Conservation (phyloP, 2,329 filamentous ascomycete genomes). For the Cadophora malorum region DNA sequence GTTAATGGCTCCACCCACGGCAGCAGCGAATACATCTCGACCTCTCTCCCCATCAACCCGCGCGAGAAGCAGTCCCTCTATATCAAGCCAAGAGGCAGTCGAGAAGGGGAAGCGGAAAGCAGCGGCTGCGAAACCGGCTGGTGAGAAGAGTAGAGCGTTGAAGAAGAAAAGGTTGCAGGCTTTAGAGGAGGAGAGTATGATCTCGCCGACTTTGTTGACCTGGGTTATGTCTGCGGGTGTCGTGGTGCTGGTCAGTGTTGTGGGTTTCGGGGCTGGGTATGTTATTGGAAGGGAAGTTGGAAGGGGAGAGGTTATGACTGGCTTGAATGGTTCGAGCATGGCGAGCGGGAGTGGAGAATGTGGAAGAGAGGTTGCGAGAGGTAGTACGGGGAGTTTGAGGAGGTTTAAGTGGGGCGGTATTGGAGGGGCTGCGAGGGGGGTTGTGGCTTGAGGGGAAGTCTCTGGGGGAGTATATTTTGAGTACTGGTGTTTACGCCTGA, state of each 20-base stretch:
- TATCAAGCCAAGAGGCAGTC: constrained; percentile 38
- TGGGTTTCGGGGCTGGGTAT: constrained; percentile 73
- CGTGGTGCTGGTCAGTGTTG: constrained; percentile 70
- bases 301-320: constrained; percentile 57
- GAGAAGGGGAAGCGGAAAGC: constrained; percentile 60
- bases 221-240: constrained; percentile 72
- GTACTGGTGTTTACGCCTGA: not conserved
- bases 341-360: constrained; percentile 34
- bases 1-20: constrained; percentile 50
- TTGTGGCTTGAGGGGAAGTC: constrained; percentile 34
- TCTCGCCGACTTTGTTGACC: constrained; percentile 66
- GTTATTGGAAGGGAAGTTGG: constrained; percentile 72
- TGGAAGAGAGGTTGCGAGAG: constrained; percentile 39
- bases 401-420: constrained; percentile 44
- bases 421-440: constrained; percentile 37
- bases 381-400: constrained; percentile 37
- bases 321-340: constrained; percentile 37
- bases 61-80: constrained; percentile 36
- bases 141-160: constrained; percentile 48
- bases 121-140: constrained; percentile 37
- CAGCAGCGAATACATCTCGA: constrained; percentile 41
- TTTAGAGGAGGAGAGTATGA: constrained; percentile 49
- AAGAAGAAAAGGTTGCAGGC: constrained; percentile 55
- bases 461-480: not conserved
- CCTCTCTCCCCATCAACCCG: constrained; percentile 39